Evolutionary conservation across 805 yeast genomes (phyloP).

Genomic region (Naumovozyma baii): DNA sequence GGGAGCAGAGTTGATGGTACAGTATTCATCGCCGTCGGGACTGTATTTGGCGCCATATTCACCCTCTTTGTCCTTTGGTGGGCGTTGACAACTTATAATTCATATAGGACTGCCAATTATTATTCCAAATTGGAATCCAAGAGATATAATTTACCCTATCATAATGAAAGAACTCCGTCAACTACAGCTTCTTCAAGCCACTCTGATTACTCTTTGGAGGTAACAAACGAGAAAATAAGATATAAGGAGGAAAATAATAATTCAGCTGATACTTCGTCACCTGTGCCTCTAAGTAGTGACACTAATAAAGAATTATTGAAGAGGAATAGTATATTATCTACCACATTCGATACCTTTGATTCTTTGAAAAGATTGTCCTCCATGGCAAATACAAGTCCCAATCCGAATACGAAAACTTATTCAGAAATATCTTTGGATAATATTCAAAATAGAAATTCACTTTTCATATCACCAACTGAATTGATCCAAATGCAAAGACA

Average conservation of each 20-base stretch:
- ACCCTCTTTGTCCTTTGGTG: conserved; percentile 44
- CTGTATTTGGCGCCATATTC: conserved; percentile 49
- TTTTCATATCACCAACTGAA: conserved; percentile 76
- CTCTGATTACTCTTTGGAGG: not conserved
- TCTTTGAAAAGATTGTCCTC: no score
- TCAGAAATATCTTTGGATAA: not conserved
- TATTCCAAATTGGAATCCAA: not conserved
- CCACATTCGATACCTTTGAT: no score
- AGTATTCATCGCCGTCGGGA: conserved; percentile 70
- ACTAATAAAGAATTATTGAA: not conserved
- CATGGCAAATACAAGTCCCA: no score
- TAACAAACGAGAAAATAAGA: not conserved
- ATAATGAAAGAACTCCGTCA: not conserved
- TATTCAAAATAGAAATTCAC: conserved; percentile 26
- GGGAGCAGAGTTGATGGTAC: conserved; percentile 53
- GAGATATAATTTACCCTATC: not conserved
- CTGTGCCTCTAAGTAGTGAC: no score
- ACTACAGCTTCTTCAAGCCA: not conserved
- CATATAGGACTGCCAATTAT: conserved; percentile 30
- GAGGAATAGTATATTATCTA: not conserved
- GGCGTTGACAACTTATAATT: conserved; percentile 36
- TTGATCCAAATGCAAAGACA: conserved; percentile 27
- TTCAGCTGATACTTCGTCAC: no score
- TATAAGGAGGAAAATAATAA: no score
- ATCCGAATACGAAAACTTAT: no score